These are phyloP conservation scores for Kondoa malvinella DNA, from an alignment of 768 basidiomycete species.

Conservation along the genomic window DNA sequence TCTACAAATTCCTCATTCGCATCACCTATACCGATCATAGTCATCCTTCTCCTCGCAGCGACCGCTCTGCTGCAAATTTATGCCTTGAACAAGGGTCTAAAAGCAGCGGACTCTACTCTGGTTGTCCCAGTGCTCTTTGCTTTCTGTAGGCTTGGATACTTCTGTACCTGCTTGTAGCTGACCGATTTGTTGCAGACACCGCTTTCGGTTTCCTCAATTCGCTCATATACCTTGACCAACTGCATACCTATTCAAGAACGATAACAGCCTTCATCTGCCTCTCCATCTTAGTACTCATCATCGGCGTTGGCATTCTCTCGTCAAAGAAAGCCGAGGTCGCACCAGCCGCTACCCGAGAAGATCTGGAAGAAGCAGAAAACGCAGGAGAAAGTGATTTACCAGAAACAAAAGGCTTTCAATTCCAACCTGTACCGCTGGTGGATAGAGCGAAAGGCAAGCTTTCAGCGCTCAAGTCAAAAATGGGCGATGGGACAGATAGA, in stretches of 20 bases:
- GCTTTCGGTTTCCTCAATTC: constrained; percentile 44
- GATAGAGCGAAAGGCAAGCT: not conserved
- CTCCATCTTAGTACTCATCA: constrained; percentile 70
- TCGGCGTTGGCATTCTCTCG: constrained; percentile 80
- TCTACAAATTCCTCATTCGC: constrained; percentile 43
- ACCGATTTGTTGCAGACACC: constrained; percentile 3
- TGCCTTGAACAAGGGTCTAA: constrained; percentile 63
- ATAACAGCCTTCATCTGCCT: constrained; percentile 64
- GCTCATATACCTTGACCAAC: constrained; percentile 51
- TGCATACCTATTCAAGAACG: constrained; percentile 18
- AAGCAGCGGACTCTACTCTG: constrained; percentile 33
- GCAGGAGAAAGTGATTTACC: not conserved
- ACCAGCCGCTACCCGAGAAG: not conserved
- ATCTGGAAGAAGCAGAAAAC: not conserved
- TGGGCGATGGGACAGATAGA: not conserved
- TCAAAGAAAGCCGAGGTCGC: constrained; percentile 56
- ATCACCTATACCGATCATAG: constrained; percentile 41
- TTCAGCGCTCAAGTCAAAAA: not conserved
- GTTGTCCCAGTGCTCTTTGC: constrained; percentile 93
- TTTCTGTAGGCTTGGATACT: constrained; percentile 69
- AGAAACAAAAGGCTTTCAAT: not conserved
- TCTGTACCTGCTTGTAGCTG: not conserved
- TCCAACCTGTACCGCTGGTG: not conserved
- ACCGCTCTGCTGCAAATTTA: constrained; percentile 82
- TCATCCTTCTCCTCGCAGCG: constrained; percentile 40